Base-by-base conservation (phyloP, 371 early-diverging fungal species). In the Phascolomyces articulosus region DNA sequence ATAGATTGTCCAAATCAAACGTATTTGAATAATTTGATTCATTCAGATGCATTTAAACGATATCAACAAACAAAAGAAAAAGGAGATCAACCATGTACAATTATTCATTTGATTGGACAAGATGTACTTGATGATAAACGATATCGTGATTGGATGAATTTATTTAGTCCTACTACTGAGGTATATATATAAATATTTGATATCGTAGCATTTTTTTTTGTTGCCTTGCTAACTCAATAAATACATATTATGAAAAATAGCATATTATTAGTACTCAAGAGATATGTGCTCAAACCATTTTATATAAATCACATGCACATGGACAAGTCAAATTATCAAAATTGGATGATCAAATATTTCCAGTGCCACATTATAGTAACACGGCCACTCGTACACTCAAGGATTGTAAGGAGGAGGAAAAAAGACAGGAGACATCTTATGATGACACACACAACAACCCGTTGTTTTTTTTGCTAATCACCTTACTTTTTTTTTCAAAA, bases 1-100 rank as follows among this genome's bases (percentile, higher is more conserved):
- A 67, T 95, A n/a, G 98, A 96, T 58, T 93, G 95, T 60, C 97
- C 96, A 1, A 72, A 80, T 28, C 48, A 68, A 4, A 74, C 68
- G 0, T 95, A 95, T 69, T 78, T 97, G 23, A 68, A 74, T 27
- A 72, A 82, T 15, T 62, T 97, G 21, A 67, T 84, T 7, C 40
- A 66, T 4, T 74, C 86, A 15, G 58, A 74, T 15, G 72, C 72
- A 48, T 90, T 93, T 60, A 60, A 71, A 8, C 65, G 68, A 4
- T 85, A 76, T 58, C 51, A 51, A n/a, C 68, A 85, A 31, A 62
- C 64, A 9, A 59, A 15, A 2, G 68, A 65, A 3, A 66, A 70
- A 13, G 53, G 18, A 3, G 40, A 34, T 8, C 66, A 57, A 47
- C 75, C 74, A 20, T 63, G 71, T n/a, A 66, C 71, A 18, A 67